Evolutionary conservation across 2,329 filamentous ascomycete genomes (phyloP).

Genomic region (Aureobasidium sp.): DNA sequence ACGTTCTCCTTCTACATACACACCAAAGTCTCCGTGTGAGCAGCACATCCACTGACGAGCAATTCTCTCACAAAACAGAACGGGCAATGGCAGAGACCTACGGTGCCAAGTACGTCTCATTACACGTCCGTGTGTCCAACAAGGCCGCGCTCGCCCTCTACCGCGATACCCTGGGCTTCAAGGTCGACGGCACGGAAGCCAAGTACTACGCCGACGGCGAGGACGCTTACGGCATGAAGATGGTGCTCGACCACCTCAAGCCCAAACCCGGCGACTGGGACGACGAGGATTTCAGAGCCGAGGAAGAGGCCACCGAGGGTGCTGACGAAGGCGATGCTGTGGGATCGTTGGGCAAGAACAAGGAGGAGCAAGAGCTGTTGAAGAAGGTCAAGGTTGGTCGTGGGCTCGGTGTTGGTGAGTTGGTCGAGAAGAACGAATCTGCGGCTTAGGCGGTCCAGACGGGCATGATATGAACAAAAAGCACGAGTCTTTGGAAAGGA

Average conservation of each 20-base stretch:
- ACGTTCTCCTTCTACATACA: conserved; percentile 32
- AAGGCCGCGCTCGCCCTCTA: conserved; percentile 84
- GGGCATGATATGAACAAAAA: neutral
- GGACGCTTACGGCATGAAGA: conserved; percentile 89
- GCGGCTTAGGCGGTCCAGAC: neutral
- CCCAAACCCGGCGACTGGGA: conserved; percentile 42
- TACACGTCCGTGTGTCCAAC: conserved; percentile 94
- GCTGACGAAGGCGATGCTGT: conserved; percentile 33
- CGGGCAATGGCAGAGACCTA: conserved; percentile 96
- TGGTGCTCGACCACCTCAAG: conserved; percentile 58
- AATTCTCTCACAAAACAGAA: conserved; percentile 43
- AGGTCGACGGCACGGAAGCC: conserved; percentile 72
- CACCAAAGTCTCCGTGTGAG: too few species aligned
- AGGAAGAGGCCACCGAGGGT: conserved; percentile 28
- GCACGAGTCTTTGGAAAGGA: neutral
- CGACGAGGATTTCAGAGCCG: conserved; percentile 32
- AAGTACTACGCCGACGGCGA: conserved; percentile 98
- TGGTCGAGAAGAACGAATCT: conserved; percentile 49
- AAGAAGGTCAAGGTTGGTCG: conserved; percentile 80
- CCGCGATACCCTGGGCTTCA: conserved; percentile 83
- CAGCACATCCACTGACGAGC: neutral
- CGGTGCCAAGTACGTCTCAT: conserved; percentile 80
- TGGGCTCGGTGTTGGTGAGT: conserved; percentile 63
- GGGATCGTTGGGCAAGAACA: conserved; percentile 30
- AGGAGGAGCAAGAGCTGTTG: conserved; percentile 39